phyloP scores from a whole-genome alignment of 768 basidiomycete genomes.

The Hortiboletus flavorubellus region DNA sequence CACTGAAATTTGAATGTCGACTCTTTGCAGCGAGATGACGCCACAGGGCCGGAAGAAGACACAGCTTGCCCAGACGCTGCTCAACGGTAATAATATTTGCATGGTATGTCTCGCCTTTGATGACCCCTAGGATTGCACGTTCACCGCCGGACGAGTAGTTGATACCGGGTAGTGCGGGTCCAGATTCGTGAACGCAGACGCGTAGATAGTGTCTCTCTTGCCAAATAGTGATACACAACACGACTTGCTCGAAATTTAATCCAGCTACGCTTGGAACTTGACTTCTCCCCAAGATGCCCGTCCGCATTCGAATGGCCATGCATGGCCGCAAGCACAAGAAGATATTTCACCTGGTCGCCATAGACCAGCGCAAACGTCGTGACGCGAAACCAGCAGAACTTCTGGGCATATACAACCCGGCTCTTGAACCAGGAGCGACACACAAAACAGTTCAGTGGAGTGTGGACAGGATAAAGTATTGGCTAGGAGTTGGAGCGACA shows the following conservation, averaged over 20 bases:
- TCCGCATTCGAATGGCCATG: conserved; percentile 82
- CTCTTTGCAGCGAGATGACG: conserved; percentile 69
- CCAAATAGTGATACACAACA: conserved; percentile 29
- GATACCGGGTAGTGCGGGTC: conserved; percentile 70
- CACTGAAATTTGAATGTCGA: not conserved
- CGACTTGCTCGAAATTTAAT: not conserved
- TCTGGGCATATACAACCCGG: conserved; percentile 82
- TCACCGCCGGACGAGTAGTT: conserved; percentile 37
- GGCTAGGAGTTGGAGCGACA: conserved; percentile 81
- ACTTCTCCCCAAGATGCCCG: conserved; percentile 52
- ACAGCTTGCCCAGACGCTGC: conserved; percentile 78
- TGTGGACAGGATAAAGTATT: conserved; percentile 83
- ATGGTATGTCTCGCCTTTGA: conserved; percentile 58
- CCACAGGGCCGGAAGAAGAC: conserved; percentile 78
- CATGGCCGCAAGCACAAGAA: conserved; percentile 74
- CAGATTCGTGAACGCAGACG: conserved; percentile 35
- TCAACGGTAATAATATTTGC: conserved; percentile 96
- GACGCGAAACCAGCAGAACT: conserved; percentile 87
- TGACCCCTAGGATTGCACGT: not conserved
- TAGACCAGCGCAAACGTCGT: conserved; percentile 64
- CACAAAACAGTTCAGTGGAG: conserved; percentile 88
- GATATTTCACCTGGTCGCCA: conserved; percentile 83
- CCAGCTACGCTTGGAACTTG: not conserved
- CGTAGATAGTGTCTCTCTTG: not conserved
- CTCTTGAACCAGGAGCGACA: conserved; percentile 43